Evolutionary conservation across 495 filamentous ascomycete genomes (phyloP).

Genomic region (Tuber melanosporum): DNA sequence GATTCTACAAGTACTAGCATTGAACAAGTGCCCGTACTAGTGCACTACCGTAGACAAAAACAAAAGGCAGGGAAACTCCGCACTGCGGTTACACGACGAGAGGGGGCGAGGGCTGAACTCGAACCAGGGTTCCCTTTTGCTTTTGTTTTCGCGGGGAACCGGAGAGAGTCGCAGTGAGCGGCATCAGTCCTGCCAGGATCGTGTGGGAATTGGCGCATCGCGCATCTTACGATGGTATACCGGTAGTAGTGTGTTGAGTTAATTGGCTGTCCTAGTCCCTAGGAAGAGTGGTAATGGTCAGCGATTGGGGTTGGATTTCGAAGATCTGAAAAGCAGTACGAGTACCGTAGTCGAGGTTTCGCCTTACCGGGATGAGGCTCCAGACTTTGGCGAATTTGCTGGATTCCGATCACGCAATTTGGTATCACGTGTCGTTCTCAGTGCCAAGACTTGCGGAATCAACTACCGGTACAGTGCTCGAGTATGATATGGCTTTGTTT

Average conservation of each 20-base stretch:
- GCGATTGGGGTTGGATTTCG: not conserved
- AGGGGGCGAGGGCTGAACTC: not conserved
- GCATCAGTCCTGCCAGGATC: not conserved
- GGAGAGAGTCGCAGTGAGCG: not conserved
- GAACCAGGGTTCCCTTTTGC: not conserved
- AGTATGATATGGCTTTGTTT: not conserved
- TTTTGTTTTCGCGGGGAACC: slow-evolving; percentile 3
- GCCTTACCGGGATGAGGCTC: not conserved
- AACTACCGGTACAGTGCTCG: no score
- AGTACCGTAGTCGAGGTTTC: not conserved
- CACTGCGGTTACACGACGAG: slow-evolving; percentile 1
- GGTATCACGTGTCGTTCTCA: not conserved
- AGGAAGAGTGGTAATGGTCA: not conserved
- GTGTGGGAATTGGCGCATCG: not conserved
- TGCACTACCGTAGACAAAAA: not conserved
- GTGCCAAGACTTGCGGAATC: not conserved
- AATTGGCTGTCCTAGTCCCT: not conserved
- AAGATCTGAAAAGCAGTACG: not conserved
- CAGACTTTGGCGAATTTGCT: not conserved
- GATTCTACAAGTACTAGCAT: not conserved
- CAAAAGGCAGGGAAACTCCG: slow-evolving; percentile 3
- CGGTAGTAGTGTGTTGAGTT: not conserved
- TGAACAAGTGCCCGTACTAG: not conserved
- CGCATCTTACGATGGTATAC: no score
- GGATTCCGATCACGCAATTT: not conserved